Base-by-base conservation (phyloP, 2,329 filamentous ascomycete genomes). In the Pseudopithomyces chartarum region DNA sequence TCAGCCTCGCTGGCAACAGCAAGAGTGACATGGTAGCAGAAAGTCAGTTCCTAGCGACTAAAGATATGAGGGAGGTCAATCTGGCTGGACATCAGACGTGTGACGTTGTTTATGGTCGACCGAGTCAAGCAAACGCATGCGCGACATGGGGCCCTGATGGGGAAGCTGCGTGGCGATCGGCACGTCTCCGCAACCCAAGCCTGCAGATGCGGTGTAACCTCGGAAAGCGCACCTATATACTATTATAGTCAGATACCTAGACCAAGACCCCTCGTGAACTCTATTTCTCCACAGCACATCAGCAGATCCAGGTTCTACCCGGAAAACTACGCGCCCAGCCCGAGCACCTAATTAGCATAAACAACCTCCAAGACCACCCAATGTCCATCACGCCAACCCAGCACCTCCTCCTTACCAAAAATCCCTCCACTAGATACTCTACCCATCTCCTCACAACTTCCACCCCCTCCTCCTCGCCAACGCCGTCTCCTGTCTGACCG, bases 401-500 rank as follows among this genome's bases (percentile, higher is more conserved):
- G 38, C 36, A 23, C n/a, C 34, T 39, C 15, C 13, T 13, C 34
- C 33, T 34, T n/a, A 29, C 20, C 33, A 7, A 19, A 15, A 13
- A 40, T 22, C n/a, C 20, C 15, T 5, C 20, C 39, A 29, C 34
- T 23, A n/a, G n/a, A n/a, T n/a, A n/a, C 43, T 13, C 19, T 11
- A 12, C 10, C 5, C 47, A 8, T 22, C 22, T 17, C 19, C 26
- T 67, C 61, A 80, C 58, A 80, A 58, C 62, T 79, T 80, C 79
- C 79, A 80, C 0, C 79, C 79, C 58, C 78, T 68, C 59, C 69
- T 75, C 66, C 71, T 75, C 26, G 74, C 71, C 13, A 76, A 55
- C 6, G 62, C 66, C 6, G 68, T 70, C 63, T 84, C 82, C 62
- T 84, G 80, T 4, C 79, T 76, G n/a, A 84, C 74, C 1, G 81